phyloP scores from a whole-genome alignment of 163 green algal genomes.

The Picocystis sp. region DNA sequence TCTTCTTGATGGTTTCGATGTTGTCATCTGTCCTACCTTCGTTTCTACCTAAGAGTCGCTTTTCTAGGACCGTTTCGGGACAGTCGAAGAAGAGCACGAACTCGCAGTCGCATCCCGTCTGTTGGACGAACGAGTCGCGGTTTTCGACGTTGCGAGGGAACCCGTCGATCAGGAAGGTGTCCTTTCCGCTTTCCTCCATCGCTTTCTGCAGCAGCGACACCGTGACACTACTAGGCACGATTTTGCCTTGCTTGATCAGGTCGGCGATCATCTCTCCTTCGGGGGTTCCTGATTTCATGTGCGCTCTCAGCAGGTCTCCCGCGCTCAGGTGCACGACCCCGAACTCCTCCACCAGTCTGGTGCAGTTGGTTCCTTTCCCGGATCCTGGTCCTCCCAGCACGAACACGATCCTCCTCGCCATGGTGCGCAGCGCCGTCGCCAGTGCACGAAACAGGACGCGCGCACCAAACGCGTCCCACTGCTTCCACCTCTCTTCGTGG shows the following conservation, averaged over 20 bases:
- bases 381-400: slow-evolving; percentile 26
- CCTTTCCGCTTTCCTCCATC: slow-evolving; percentile 39
- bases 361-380: slow-evolving; percentile 46
- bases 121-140: slow-evolving; percentile 52
- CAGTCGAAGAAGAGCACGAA: slow-evolving; percentile 92
- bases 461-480: no score
- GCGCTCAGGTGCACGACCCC: slow-evolving; percentile 67
- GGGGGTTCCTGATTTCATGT: slow-evolving; percentile 60
- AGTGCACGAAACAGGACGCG: no score
- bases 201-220: slow-evolving; percentile 64
- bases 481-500: no score
- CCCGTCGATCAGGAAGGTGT: slow-evolving; percentile 75
- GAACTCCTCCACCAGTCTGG: slow-evolving; percentile 67
- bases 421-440: no score
- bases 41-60: slow-evolving; percentile 50
- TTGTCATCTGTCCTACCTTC: slow-evolving; percentile 80
- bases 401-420: slow-evolving; percentile 10
- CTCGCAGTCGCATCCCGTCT: slow-evolving; percentile 59
- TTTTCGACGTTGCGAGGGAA: slow-evolving; percentile 90
- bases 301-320: slow-evolving; percentile 74
- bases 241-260: slow-evolving; percentile 88
- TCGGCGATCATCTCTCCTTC: slow-evolving; percentile 76
- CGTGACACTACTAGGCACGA: slow-evolving; percentile 79
- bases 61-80: slow-evolving; percentile 72
- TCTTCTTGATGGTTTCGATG: slow-evolving; percentile 78